Conservation (phyloP, 2,329 filamentous ascomycete species). For the Talaromyces sp. region DNA sequence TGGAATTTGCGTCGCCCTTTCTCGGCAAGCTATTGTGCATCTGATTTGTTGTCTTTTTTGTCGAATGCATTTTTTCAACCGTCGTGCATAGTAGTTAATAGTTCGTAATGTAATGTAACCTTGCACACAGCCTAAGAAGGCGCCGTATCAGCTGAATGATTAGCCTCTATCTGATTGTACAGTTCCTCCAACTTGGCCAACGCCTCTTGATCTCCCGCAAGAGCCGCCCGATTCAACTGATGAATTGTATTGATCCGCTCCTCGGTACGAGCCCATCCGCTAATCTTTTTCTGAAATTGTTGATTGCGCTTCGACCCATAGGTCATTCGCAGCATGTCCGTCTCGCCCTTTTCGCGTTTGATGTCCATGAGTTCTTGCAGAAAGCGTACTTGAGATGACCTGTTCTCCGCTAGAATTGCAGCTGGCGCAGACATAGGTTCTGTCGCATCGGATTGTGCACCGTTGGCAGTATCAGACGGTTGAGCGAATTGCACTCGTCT, state of each 20-base stretch:
- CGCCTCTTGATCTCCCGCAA: slow-evolving; percentile 39
- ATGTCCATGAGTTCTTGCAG: slow-evolving; percentile 64
- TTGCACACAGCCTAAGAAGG: not conserved
- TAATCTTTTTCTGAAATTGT: slow-evolving; percentile 33
- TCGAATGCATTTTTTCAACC: not conserved
- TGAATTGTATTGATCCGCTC: slow-evolving; percentile 39
- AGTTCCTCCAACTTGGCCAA: slow-evolving; percentile 38
- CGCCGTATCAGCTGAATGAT: not conserved
- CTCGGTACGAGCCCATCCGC: slow-evolving; percentile 41
- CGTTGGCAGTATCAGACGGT: not conserved
- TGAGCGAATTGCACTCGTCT: slow-evolving; percentile 61
- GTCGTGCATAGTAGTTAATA: not conserved
- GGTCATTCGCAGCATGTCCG: slow-evolving; percentile 63
- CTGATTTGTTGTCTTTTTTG: not conserved
- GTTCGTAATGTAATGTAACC: not conserved
- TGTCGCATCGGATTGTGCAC: not conserved
- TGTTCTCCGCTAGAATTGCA: slow-evolving; percentile 9
- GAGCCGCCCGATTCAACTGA: slow-evolving; percentile 36
- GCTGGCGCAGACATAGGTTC: not conserved
- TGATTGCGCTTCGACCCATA: slow-evolving; percentile 46
- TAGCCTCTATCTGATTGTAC: slow-evolving; percentile 31
- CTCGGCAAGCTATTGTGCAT: not conserved
- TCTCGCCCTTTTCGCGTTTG: slow-evolving; percentile 64
- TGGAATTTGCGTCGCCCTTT: slow-evolving; percentile 12
- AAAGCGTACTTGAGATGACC: slow-evolving; percentile 52